Percentiles rank a stretch among this genome's conserved stretches.
These are phyloP conservation scores for Phytophthora pseudosyringae DNA, from an alignment of 352 stramenopile genomes.

Conservation along the genomic window DNA sequence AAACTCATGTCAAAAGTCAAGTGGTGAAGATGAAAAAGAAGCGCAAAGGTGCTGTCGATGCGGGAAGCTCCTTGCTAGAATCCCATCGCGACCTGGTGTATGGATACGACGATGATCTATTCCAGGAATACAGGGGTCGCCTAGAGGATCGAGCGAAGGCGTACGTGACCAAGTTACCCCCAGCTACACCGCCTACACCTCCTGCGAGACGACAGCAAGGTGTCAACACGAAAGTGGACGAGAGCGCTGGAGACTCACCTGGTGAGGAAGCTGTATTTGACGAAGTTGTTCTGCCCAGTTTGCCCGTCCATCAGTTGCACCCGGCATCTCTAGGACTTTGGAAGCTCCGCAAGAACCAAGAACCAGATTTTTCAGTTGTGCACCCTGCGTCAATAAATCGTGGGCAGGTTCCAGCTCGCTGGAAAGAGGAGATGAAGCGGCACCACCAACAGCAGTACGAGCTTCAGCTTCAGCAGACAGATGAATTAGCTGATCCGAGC, in stretches of 20 bases:
- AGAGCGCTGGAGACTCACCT: constrained; percentile 18
- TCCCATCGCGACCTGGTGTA: constrained; percentile 72
- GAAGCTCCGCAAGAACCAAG: constrained; percentile 64
- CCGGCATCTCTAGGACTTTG: constrained; percentile 69
- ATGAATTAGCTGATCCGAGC: constrained; percentile 31
- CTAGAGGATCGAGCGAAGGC: constrained; percentile 47
- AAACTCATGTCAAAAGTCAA: constrained; percentile 32
- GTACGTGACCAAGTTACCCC: constrained; percentile 12
- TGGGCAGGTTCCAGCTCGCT: constrained; percentile 32
- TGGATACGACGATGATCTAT: constrained; percentile 81
- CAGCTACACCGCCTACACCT: constrained; percentile 21
- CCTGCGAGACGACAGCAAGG: constrained; percentile 28
- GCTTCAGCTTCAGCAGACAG: constrained; percentile 32
- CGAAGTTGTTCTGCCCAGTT: constrained; percentile 43
- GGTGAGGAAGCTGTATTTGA: constrained; percentile 36
- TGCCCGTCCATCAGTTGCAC: constrained; percentile 51
- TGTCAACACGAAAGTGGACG: constrained; percentile 10
- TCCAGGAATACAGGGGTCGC: constrained; percentile 50
- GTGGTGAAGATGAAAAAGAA: constrained; percentile 38
- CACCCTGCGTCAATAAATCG: constrained; percentile 56
- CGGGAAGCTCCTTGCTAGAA: constrained; percentile 28
- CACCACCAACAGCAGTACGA: constrained; percentile 39
- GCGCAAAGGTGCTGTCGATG: constrained; percentile 25
- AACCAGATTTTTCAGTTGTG: constrained; percentile 42
- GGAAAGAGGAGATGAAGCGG: constrained; percentile 51